Base-by-base conservation (phyloP, 129 eudicot species). In the Centella asiatica region DNA sequence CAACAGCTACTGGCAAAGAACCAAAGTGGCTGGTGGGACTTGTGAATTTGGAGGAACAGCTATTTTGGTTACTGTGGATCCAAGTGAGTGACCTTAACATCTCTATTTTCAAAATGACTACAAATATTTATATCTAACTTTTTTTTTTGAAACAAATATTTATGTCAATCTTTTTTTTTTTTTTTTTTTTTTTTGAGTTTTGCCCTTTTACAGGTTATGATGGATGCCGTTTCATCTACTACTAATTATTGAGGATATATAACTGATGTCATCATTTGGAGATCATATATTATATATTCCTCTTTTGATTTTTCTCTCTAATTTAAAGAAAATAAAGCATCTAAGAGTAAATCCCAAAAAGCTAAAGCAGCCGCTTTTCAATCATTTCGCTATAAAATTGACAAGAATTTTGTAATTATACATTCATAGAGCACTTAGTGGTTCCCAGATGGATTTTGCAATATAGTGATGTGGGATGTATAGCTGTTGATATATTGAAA, bases 41-140 rank as follows among this genome's bases (percentile, higher is more conserved):
- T 92, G 98, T 70, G 80, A 73, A 23, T 92, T 92, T 50, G 98
- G 98, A 44, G 96, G 98, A 19, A 75, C 95, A 1, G 95, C 98
- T 28, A 79, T 92, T 50, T 87, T 92, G 13, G 90, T 92, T 28
- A 84, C 98, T 2, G 83, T 84, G 2, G 98, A 92, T 74, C 98
- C 98, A 53, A 92, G 98, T 92, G 66, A 81, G 90, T 37, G 5
- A 13, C 10, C 27, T n/a, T 17, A 1, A n/a, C 15, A 2, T 32
- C 6, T 36, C 44, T 20, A 11, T 26, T 20, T 18, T 18, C 33
- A 9, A 33, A 34, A 20, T 59, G 54, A n/a, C 68, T 22, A 74
- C 36, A 68, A 34, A 44, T 15, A 61, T 24, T 8, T 26, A 2
- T n/a, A 7, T 29, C 54, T 27, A 12, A 14, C 39, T 9, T 34